A percentile compares a stretch with the other conserved stretches of the same genome.
These are phyloP conservation scores for Penicillium parvum DNA, from an alignment of 495 filamentous ascomycete genomes.

Conservation along the genomic window DNA sequence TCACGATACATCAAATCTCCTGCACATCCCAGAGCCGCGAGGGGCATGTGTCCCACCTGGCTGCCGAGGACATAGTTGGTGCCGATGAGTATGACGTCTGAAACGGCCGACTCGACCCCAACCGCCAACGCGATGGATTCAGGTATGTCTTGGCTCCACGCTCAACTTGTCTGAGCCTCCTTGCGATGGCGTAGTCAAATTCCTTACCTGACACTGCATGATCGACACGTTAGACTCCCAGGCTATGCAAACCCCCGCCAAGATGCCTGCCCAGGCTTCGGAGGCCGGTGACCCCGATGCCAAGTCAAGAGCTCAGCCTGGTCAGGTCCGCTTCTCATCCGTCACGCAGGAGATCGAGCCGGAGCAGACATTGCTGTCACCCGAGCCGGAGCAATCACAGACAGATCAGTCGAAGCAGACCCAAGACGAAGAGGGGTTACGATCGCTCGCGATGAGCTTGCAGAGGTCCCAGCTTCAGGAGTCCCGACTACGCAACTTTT, in stretches of 20 bases:
- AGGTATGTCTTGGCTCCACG: conserved; percentile 30
- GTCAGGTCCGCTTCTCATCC: conserved; percentile 75
- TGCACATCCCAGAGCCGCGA: conserved; percentile 7
- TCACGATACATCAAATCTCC: background rate
- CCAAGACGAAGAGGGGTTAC: conserved; percentile 55
- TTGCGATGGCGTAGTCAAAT: background rate
- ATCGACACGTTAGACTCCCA: conserved; percentile 15
- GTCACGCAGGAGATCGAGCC: conserved; percentile 71
- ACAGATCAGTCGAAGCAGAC: conserved; percentile 31
- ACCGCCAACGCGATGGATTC: conserved; percentile 24
- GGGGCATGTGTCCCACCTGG: conserved; percentile 39
- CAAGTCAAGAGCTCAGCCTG: conserved; percentile 32
- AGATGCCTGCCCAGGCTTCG: conserved; percentile 24
- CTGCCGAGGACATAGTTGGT: conserved; percentile 17
- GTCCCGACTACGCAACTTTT: conserved; percentile 75
- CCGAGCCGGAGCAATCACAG: conserved; percentile 24
- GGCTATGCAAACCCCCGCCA: conserved; percentile 21
- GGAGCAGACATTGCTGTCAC: conserved; percentile 29
- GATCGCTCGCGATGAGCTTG: conserved; percentile 65
- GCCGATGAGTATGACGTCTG: conserved; percentile 44
- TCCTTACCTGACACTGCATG: conserved; percentile 18
- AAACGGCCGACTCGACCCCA: conserved; percentile 30
- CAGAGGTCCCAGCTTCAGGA: conserved; percentile 73
- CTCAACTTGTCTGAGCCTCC: conserved; percentile 3
- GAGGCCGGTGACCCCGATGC: conserved; percentile 29